Evolutionary conservation across 352 stramenopile genomes (phyloP).

Genomic region (Phytophthora idaei): DNA sequence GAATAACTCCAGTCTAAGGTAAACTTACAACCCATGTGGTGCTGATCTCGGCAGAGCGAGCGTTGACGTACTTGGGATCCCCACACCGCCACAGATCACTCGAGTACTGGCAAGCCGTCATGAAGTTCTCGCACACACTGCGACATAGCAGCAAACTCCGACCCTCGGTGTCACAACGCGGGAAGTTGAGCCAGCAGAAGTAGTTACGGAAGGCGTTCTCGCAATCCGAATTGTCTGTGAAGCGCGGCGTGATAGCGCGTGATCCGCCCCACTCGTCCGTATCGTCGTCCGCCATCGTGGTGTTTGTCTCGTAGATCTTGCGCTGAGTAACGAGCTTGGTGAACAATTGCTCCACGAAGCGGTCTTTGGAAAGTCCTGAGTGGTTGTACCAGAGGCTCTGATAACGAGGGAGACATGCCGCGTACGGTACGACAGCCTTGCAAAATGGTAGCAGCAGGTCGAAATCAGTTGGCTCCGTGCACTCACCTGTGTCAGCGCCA

Average conservation of each 20-base stretch:
- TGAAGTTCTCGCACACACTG: slow-evolving; percentile 92
- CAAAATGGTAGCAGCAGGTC: slow-evolving; percentile 77
- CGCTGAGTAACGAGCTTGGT: slow-evolving; percentile 64
- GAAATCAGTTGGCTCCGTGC: slow-evolving; percentile 64
- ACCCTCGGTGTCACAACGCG: slow-evolving; percentile 86
- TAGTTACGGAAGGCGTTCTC: slow-evolving; percentile 91
- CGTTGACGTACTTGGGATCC: slow-evolving; percentile 76
- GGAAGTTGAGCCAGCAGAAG: slow-evolving; percentile 93
- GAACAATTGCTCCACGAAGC: slow-evolving; percentile 71
- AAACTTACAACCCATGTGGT: slow-evolving; percentile 62
- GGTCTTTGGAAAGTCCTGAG: slow-evolving; percentile 74
- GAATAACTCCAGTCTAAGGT: no score
- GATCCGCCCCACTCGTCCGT: slow-evolving; percentile 74
- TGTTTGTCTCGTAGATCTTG: slow-evolving; percentile 70
- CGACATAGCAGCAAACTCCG: slow-evolving; percentile 84
- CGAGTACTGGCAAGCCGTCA: slow-evolving; percentile 83
- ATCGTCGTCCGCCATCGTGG: slow-evolving; percentile 53
- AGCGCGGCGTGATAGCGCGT: slow-evolving; percentile 72
- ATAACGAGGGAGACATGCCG: slow-evolving; percentile 70
- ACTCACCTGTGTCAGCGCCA: slow-evolving; percentile 68
- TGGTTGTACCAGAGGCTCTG: slow-evolving; percentile 84
- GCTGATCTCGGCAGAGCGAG: slow-evolving; percentile 62
- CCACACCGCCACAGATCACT: slow-evolving; percentile 90
- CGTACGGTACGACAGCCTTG: slow-evolving; percentile 72
- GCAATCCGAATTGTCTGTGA: slow-evolving; percentile 88